These are phyloP conservation scores for Clitopilus hobsonii DNA, from an alignment of 768 basidiomycete genomes.

Conservation along the genomic window DNA sequence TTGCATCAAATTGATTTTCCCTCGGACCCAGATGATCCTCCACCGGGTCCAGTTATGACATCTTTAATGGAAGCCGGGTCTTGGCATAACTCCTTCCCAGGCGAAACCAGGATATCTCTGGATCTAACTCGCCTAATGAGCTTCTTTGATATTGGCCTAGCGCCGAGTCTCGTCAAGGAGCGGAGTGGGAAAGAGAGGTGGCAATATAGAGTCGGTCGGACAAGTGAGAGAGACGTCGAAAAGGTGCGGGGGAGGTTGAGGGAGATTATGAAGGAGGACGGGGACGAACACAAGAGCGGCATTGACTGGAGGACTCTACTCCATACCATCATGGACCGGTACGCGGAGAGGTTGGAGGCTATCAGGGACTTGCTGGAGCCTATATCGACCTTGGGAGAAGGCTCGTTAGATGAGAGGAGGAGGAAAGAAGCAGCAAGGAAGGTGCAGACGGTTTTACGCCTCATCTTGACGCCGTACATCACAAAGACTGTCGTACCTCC, in stretches of 20 bases:
- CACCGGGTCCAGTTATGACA: background rate
- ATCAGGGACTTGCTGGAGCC: constrained; percentile 20
- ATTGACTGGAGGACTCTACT: constrained; percentile 30
- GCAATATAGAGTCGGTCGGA: constrained; percentile 19
- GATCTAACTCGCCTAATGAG: constrained; percentile 28
- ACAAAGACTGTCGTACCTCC: constrained; percentile 4
- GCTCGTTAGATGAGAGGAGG: too few relatives aligned
- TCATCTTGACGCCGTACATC: constrained; percentile 7
- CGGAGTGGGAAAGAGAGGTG: constrained; percentile 12
- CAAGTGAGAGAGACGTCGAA: constrained; percentile 16
- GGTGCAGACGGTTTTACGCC: constrained; percentile 1
- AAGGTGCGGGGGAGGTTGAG: constrained; percentile 12
- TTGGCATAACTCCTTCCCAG: constrained; percentile 29
- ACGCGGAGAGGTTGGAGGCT: constrained; percentile 26
- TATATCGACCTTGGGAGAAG: too few relatives aligned
- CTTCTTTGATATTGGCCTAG: constrained; percentile 27
- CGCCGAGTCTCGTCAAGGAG: constrained; percentile 21
- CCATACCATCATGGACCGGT: constrained; percentile 24
- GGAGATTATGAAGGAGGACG: too few relatives aligned
- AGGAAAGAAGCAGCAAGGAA: background rate
- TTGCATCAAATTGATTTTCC: constrained; percentile 10
- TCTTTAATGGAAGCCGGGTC: constrained; percentile 18
- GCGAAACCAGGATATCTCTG: constrained; percentile 28
- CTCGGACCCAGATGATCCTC: background rate
- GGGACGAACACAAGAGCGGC: too few relatives aligned